These are phyloP conservation scores for Wickerhamiella shivajii DNA, from an alignment of 805 yeast genomes.

Conservation along the genomic window DNA sequence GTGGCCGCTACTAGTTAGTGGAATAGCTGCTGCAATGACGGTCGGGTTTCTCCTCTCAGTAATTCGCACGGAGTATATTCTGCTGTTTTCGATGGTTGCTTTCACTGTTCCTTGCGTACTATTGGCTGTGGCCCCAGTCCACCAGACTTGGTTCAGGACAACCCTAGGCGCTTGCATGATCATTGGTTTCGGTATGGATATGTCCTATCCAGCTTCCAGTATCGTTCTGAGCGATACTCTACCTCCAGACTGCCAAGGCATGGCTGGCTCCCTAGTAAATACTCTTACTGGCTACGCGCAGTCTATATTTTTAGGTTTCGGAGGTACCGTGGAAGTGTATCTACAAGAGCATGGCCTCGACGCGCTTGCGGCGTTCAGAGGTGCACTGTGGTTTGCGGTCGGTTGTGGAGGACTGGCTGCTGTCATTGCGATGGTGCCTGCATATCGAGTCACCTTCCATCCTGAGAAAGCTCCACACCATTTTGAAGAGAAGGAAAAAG, in stretches of 20 bases:
- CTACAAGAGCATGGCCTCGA: constrained; percentile 3
- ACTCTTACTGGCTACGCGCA: constrained; percentile 62
- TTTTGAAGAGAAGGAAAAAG: too few species aligned
- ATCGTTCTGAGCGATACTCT: constrained; percentile 43
- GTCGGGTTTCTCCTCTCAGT: constrained; percentile 36
- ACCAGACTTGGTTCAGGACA: constrained; percentile 46
- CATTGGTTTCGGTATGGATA: constrained; percentile 61
- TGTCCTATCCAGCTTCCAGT: constrained; percentile 63
- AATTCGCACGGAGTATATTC: constrained; percentile 35
- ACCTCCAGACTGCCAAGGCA: constrained; percentile 55
- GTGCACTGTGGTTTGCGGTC: constrained; percentile 44
- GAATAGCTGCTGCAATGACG: constrained; percentile 38
- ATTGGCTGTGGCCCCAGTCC: constrained; percentile 29
- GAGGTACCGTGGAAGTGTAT: constrained; percentile 27
- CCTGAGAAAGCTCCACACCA: too few species aligned
- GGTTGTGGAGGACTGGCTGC: constrained; percentile 44
- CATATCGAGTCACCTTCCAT: too few species aligned
- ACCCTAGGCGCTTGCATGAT: constrained; percentile 42
- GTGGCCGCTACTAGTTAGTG: constrained; percentile 36
- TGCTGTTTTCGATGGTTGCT: constrained; percentile 37
- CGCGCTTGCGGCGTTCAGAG: constrained; percentile 35
- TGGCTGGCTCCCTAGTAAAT: constrained; percentile 60
- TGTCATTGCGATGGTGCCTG: constrained; percentile 9
- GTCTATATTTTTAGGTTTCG: constrained; percentile 55
- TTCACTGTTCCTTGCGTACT: constrained; percentile 38